Percentiles rank a stretch among this genome's conserved stretches.
phyloP scores from a whole-genome alignment of 169 alveolate species.

The Plasmodium blacklocki region DNA sequence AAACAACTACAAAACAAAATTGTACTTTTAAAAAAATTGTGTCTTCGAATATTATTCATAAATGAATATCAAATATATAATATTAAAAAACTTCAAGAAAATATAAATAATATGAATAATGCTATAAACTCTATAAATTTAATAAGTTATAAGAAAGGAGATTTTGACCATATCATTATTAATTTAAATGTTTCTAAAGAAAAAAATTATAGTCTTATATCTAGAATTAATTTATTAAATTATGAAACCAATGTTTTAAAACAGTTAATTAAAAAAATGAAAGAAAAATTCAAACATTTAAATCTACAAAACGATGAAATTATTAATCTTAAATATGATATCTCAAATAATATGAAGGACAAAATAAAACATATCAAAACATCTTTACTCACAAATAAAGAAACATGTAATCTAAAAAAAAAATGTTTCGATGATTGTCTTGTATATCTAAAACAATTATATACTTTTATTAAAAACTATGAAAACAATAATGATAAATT shows the following conservation, averaged over 20 bases:
- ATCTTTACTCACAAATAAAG: constrained; percentile 54
- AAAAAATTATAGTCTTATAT: constrained; percentile 70
- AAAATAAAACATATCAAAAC: constrained; percentile 53
- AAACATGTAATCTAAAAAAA: constrained; percentile 66
- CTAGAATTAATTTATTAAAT: constrained; percentile 68
- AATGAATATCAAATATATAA: constrained; percentile 74
- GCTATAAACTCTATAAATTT: constrained; percentile 69
- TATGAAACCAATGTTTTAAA: constrained; percentile 69
- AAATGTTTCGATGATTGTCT: constrained; percentile 70
- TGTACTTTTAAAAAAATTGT: constrained; percentile 50
- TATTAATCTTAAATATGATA: constrained; percentile 27
- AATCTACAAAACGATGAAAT: constrained; percentile 66
- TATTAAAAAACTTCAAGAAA: constrained; percentile 61
- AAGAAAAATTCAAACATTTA: constrained; percentile 51
- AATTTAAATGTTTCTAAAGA: constrained; percentile 75
- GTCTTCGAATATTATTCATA: constrained; percentile 52
- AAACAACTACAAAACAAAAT: constrained; percentile 47
- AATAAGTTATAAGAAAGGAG: constrained; percentile 62
- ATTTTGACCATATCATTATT: constrained; percentile 71
- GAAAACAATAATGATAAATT: constrained; percentile 68
- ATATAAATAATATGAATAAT: constrained; percentile 73
- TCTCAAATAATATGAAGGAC: constrained; percentile 60
- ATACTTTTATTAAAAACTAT: constrained; percentile 57
- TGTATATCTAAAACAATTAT: constrained; percentile 38
- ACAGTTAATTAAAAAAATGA: constrained; percentile 68